Evolutionary conservation across 148 eudicot genomes (phyloP), one percentile per base, ranked within the genome.

Genomic region (Simmondsia chinensis): DNA sequence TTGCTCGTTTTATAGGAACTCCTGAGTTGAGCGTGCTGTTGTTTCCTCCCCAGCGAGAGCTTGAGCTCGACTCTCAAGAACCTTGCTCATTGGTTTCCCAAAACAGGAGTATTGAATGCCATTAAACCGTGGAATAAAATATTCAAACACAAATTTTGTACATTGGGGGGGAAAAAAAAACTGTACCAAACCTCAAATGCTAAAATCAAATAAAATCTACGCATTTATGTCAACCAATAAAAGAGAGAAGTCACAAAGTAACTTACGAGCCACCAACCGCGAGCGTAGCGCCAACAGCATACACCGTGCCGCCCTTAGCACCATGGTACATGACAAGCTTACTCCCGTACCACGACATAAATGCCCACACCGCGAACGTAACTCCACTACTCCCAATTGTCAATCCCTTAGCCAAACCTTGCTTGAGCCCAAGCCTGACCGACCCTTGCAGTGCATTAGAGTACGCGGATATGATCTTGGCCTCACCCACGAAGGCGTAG

Each of bases 361-460:
- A 61, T 4, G 67, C 50, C 62, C 67, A 67, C 6, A 61, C 42
- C 5, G 61, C 52, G n/a, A 54, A 67, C 2, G 50, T 39, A 0
- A 67, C 20, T 3, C 67, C 72, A 11, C 59, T 61, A 27, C 72
- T 56, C 2, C 72, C 72, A 13, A 67, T 39, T 5, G 57, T 64
- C 23, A 67, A 34, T 2, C 72, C 72, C 33, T 67, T 67, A 19
- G 54, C 67, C 43, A 67, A 26, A 2, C 72, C 72, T 31, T 60
- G 67, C 31, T 50, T 61, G 18, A 54, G 26, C 15, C 72, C 72
- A 15, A 67, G 49, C 24, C 49, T 43, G 6, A 67, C 62, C 6
- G 66, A 54, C 15, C 57, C 63, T 15, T 61, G 34, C 2, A 61
- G 53, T 3, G 67, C 63, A 6, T 34, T 46, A 15, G 67, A 67